Conservation (phyloP, 2,329 filamentous ascomycete species). For the Geoglossum cookeanum region DNA sequence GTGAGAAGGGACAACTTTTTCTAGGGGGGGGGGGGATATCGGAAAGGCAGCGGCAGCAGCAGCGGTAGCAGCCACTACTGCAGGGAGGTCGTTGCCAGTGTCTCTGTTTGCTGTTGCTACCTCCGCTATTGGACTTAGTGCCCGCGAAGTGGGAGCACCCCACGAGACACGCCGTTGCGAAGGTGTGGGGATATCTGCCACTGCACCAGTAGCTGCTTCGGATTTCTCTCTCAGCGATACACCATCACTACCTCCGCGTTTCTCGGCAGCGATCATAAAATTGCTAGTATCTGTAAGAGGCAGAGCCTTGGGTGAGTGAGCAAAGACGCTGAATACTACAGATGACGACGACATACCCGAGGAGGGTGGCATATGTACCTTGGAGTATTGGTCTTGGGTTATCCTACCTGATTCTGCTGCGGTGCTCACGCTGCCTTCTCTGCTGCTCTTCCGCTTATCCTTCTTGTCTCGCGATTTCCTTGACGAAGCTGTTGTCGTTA, state of each 20-base stretch:
- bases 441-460: constrained; percentile 15
- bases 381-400: constrained; percentile 10
- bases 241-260: not conserved
- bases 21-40: not conserved
- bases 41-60: not conserved
- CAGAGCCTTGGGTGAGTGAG: constrained; percentile 8
- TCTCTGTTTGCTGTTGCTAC: not conserved
- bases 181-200: too few species aligned
- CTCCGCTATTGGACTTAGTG: not conserved
- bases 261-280: not conserved
- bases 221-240: not conserved
- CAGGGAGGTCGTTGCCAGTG: not conserved
- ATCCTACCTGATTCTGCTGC: constrained; percentile 10
- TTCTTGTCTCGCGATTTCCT: constrained; percentile 16
- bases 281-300: constrained; percentile 3
- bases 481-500: not conserved
- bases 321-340: not conserved
- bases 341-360: constrained; percentile 3
- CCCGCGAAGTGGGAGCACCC: not conserved
- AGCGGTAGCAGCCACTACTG: not conserved
- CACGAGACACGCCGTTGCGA: not conserved
- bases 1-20: not conserved
- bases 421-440: constrained; percentile 18
- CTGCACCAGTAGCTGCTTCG: not conserved
- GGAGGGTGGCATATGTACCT: constrained; percentile 10